Percentiles rank a stretch among this genome's conserved stretches.
phyloP scores from a whole-genome alignment of 2,329 filamentous ascomycete species.

The Paecilomyces variotii region DNA sequence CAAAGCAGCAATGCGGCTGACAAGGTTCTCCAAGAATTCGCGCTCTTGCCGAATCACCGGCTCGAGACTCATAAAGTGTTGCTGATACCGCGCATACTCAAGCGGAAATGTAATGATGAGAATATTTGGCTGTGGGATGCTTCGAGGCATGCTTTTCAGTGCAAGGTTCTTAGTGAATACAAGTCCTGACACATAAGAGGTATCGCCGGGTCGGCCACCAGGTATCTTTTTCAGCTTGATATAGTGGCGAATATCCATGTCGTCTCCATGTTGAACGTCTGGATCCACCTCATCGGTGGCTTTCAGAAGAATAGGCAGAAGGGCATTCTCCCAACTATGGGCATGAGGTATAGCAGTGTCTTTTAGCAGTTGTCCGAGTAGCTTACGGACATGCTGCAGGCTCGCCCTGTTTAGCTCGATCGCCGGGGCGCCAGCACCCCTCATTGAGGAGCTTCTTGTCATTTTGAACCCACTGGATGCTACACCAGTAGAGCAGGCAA shows the following conservation, averaged over 20 bases:
- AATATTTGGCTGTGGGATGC: constrained; percentile 75
- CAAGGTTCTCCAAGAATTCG: constrained; percentile 84
- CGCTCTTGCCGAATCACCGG: constrained; percentile 95
- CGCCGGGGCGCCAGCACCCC: constrained; percentile 63
- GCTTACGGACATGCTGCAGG: constrained; percentile 74
- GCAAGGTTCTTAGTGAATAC: constrained; percentile 97
- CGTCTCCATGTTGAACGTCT: constrained; percentile 80
- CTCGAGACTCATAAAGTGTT: constrained; percentile 96
- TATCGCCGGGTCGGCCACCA: constrained; percentile 81
- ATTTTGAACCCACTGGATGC: constrained; percentile 40
- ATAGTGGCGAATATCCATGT: constrained; percentile 95
- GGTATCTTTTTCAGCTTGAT: constrained; percentile 96
- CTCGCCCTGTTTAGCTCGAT: constrained; percentile 82
- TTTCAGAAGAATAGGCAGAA: constrained; percentile 81
- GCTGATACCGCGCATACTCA: constrained; percentile 86
- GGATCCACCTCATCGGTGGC: constrained; percentile 93
- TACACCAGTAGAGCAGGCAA: constrained; percentile 31
- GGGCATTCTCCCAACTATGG: constrained; percentile 76
- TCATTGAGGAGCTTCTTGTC: constrained; percentile 76
- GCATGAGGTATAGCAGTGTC: constrained; percentile 67
- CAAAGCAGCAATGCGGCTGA: constrained; percentile 81
- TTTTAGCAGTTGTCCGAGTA: constrained; percentile 73
- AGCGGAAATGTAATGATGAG: constrained; percentile 91
- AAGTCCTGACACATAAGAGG: constrained; percentile 90
- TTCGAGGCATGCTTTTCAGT: constrained; percentile 89